Percentiles rank a stretch among this genome's conserved stretches.
Conservation (phyloP, 2,329 filamentous ascomycete genomes). For the Amesomyces nigricolor region DNA sequence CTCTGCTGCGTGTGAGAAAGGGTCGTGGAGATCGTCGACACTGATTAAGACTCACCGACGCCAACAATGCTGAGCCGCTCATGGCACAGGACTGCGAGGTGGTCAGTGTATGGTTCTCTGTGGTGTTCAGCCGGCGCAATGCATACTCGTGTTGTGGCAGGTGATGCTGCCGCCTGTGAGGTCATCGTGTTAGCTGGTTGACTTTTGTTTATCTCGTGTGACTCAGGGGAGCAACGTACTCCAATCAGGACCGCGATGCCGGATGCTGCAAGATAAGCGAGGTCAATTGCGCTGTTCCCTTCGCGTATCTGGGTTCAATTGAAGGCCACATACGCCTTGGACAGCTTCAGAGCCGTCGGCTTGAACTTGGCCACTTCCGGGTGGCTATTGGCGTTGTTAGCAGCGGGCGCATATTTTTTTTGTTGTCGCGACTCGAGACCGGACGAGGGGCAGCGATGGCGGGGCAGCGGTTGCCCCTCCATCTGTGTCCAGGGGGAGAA, state of each 20-base stretch:
- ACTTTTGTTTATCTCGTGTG: conserved; percentile 25
- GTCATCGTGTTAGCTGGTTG: conserved; percentile 20
- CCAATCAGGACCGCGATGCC: conserved; percentile 97
- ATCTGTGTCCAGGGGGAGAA: conserved; percentile 18
- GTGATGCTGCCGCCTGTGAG: conserved; percentile 75
- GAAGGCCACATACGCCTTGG: conserved; percentile 70
- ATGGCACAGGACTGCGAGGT: conserved; percentile 74
- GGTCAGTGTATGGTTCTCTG: conserved; percentile 27
- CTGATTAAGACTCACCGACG: conserved; percentile 60
- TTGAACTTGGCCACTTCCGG: conserved; percentile 96
- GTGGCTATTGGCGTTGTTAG: conserved; percentile 49
- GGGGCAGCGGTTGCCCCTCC: conserved; percentile 35
- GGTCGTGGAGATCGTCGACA: conserved; percentile 11
- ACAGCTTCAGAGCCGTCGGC: conserved; percentile 85
- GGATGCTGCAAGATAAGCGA: conserved; percentile 56
- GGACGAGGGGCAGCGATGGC: conserved; percentile 26
- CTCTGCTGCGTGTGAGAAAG: conserved; percentile 49
- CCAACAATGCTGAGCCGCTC: conserved; percentile 97
- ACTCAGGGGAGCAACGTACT: conserved; percentile 56
- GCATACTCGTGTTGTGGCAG: conserved; percentile 83
- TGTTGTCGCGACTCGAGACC: background rate
- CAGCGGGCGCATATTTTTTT: background rate
- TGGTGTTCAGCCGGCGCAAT: background rate
- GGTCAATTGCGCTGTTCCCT: conserved; percentile 36
- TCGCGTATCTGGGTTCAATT: conserved; percentile 27